These are phyloP conservation scores for Anaeromyces robustus DNA, from an alignment of 192 early-diverging fungal species.

Conservation along the genomic window DNA sequence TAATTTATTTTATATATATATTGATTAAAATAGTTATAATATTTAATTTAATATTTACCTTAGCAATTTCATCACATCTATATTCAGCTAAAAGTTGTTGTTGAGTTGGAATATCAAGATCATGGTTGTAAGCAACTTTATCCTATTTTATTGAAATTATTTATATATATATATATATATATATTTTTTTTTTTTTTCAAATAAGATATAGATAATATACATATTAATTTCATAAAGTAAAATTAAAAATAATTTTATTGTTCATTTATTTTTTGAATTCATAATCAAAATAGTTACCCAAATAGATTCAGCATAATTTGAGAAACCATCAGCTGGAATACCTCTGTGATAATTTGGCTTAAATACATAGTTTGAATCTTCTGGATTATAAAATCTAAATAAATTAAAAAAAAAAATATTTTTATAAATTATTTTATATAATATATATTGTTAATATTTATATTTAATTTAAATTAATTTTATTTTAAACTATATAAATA, in stretches of 20 bases:
- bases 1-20: too few relatives aligned
- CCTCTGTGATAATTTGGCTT: slow-evolving; percentile 67
- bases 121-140: slow-evolving; percentile 84
- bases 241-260: too few relatives aligned
- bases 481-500: too few relatives aligned
- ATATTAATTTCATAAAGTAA: too few relatives aligned
- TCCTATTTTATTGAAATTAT: slow-evolving; percentile 14
- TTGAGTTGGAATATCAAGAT: slow-evolving; percentile 94
- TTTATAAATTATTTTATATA: neutral
- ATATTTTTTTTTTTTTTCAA: too few relatives aligned
- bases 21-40: too few relatives aligned
- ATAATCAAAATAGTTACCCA: slow-evolving; percentile 28
- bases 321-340: slow-evolving; percentile 92
- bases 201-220: too few relatives aligned
- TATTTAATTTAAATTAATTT: too few relatives aligned
- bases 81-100: slow-evolving; percentile 95
- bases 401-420: slow-evolving; percentile 1
- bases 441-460: too few relatives aligned
- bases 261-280: too few relatives aligned
- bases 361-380: slow-evolving; percentile 66
- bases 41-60: too few relatives aligned
- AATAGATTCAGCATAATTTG: slow-evolving; percentile 75
- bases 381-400: slow-evolving; percentile 59
- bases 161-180: neutral
- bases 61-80: slow-evolving; percentile 93